Conservation (phyloP, 371 early-diverging fungal species). For the Lichtheimia hyalospora region DNA sequence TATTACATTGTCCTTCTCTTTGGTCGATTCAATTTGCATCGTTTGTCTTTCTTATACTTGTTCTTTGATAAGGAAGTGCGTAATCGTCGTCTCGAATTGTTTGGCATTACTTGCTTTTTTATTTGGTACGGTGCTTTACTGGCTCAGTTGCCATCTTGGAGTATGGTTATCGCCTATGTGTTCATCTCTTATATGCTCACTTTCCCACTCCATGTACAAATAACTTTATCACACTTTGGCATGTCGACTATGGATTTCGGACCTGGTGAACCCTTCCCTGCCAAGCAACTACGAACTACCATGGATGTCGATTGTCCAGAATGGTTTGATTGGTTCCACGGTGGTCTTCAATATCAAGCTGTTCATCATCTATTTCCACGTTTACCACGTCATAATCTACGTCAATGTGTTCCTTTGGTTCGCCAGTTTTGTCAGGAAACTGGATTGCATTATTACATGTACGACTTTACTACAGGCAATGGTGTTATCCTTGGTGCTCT, state of each 20-base stretch:
- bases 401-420: slow-evolving; percentile 72
- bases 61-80: slow-evolving; percentile 60
- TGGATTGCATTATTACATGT: slow-evolving; percentile 67
- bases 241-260: slow-evolving; percentile 87
- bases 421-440: slow-evolving; percentile 72
- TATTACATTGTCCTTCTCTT: slow-evolving; percentile 87
- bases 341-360: slow-evolving; percentile 95
- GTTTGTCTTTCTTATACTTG: slow-evolving; percentile 71
- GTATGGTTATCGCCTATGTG: slow-evolving; percentile 63
- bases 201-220: slow-evolving; percentile 90
- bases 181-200: slow-evolving; percentile 83
- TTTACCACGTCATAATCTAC: slow-evolving; percentile 86
- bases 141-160: slow-evolving; percentile 67
- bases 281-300: slow-evolving; percentile 86
- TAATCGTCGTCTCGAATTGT: slow-evolving; percentile 73
- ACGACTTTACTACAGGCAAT: slow-evolving; percentile 77
- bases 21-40: slow-evolving; percentile 93
- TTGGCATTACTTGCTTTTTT: slow-evolving; percentile 74
- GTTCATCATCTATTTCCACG: slow-evolving; percentile 95
- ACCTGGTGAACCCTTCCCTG: slow-evolving; percentile 79
- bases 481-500: slow-evolving; percentile 63
- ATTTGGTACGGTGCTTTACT: slow-evolving; percentile 78
- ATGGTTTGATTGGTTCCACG: slow-evolving; percentile 97
- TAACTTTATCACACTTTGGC: slow-evolving; percentile 94
- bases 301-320: slow-evolving; percentile 95